A percentile compares a stretch with the other conserved stretches of the same genome.
These are phyloP conservation scores for Paraconiothyrium sp. DNA, from an alignment of 2,329 filamentous ascomycete species.

Conservation along the genomic window DNA sequence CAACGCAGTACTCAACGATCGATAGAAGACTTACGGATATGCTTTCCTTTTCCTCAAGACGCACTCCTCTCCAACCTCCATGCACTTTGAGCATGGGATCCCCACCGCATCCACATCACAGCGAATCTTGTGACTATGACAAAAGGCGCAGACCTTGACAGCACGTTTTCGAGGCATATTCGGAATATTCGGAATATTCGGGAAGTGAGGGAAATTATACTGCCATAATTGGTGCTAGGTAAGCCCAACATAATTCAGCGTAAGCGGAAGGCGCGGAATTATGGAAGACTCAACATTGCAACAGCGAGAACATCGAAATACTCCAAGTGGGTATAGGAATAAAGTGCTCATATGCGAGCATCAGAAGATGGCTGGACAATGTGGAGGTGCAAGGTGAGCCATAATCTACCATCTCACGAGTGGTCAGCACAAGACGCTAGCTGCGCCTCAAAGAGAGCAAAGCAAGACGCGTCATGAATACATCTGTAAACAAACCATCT, in stretches of 20 bases:
- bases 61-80: constrained; percentile 16
- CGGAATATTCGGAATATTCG: constrained; percentile 17
- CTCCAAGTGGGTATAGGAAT: neutral
- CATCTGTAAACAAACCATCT: too few species aligned
- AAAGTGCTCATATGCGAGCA: neutral
- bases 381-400: neutral
- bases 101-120: constrained; percentile 19
- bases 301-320: too few species aligned
- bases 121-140: constrained; percentile 22
- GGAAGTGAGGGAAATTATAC: neutral
- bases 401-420: neutral
- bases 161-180: constrained; percentile 23
- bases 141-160: constrained; percentile 22
- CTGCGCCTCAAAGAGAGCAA: neutral
- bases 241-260: neutral
- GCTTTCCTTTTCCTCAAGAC: constrained; percentile 19
- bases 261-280: constrained; percentile 5
- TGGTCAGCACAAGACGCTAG: neutral
- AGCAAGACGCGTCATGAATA: too few species aligned
- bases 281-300: neutral
- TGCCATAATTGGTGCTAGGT: neutral
- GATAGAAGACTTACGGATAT: constrained; percentile 16
- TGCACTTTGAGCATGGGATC: constrained; percentile 21
- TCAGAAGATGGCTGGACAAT: neutral
- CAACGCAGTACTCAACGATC: neutral